phyloP scores from a whole-genome alignment of 2,329 filamentous ascomycete genomes.

The Diaporthe capsici region DNA sequence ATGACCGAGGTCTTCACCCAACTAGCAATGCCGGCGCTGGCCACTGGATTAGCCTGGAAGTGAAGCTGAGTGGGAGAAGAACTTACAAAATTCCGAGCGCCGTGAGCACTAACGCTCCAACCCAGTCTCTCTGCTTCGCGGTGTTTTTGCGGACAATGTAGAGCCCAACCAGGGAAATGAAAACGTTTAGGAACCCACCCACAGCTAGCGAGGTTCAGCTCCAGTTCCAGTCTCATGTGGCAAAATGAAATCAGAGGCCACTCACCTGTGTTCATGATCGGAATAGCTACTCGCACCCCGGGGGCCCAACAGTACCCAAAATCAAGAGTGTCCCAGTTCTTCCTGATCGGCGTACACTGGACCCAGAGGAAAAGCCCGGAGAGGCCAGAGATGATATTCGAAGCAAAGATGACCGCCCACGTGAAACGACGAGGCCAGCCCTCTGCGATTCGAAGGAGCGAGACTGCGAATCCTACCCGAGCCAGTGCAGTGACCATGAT shows the following conservation, averaged over 20 bases:
- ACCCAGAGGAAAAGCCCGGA: constrained; percentile 24
- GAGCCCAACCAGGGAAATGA: constrained; percentile 13
- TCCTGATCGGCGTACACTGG: constrained; percentile 29
- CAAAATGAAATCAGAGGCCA: not conserved
- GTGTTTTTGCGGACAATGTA: constrained; percentile 20
- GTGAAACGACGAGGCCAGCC: constrained; percentile 16
- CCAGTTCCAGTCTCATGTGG: not conserved
- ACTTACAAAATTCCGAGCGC: constrained; percentile 18
- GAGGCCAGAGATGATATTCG: constrained; percentile 25
- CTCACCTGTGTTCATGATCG: constrained; percentile 29
- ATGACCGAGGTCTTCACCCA: constrained; percentile 28
- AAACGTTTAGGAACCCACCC: constrained; percentile 7
- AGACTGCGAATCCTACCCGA: constrained; percentile 25
- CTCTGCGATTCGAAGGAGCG: constrained; percentile 11
- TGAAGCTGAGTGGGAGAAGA: not conserved
- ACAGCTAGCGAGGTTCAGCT: constrained; percentile 7
- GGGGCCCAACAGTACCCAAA: constrained; percentile 22
- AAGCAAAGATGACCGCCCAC: constrained; percentile 19
- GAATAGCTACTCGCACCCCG: constrained; percentile 7
- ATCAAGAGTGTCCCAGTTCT: constrained; percentile 4
- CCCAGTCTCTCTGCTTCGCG: constrained; percentile 19
- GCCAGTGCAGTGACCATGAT: constrained; percentile 17
- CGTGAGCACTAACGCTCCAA: constrained; percentile 17
- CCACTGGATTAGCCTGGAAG: not conserved
- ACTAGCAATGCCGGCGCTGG: constrained; percentile 22